Evolutionary conservation across 495 filamentous ascomycete species (phyloP).

Genomic region (Podospora anserina): DNA sequence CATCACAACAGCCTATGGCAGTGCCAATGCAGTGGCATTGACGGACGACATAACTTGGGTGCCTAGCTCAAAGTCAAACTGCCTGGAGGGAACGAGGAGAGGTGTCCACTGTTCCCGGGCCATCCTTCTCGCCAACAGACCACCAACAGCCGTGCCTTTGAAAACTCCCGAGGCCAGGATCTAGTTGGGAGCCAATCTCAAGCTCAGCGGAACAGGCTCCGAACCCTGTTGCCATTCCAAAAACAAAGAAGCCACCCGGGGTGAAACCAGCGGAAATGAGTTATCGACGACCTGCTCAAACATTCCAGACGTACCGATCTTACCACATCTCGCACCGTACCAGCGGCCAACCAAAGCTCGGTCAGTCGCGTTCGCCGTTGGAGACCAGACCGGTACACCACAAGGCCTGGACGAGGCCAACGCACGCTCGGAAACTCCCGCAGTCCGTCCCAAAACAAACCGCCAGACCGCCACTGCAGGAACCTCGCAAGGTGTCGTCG

Average conservation of each 20-base stretch:
- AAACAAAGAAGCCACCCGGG: no score
- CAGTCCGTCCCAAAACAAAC: background rate
- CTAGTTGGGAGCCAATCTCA: background rate
- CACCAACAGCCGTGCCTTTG: background rate
- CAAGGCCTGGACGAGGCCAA: background rate
- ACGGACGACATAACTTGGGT: background rate
- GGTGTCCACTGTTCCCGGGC: background rate
- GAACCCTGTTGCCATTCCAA: background rate
- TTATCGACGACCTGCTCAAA: no score
- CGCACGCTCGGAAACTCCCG: background rate
- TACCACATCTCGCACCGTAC: no score
- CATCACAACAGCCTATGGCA: background rate
- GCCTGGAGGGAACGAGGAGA: background rate
- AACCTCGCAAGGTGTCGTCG: no score
- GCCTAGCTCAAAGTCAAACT: background rate
- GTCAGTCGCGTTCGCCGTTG: background rate
- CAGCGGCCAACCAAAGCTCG: background rate
- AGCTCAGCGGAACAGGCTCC: background rate
- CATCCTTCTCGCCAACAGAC: background rate
- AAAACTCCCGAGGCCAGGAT: background rate
- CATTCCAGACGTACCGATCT: no score
- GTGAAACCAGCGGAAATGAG: no score
- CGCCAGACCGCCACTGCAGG: slow-evolving; percentile 1
- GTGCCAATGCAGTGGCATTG: background rate
- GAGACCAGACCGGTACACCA: background rate